Evolutionary conservation across 1,139 yeast species (phyloP).

Genomic region (Scheffersomyces stambukii): DNA sequence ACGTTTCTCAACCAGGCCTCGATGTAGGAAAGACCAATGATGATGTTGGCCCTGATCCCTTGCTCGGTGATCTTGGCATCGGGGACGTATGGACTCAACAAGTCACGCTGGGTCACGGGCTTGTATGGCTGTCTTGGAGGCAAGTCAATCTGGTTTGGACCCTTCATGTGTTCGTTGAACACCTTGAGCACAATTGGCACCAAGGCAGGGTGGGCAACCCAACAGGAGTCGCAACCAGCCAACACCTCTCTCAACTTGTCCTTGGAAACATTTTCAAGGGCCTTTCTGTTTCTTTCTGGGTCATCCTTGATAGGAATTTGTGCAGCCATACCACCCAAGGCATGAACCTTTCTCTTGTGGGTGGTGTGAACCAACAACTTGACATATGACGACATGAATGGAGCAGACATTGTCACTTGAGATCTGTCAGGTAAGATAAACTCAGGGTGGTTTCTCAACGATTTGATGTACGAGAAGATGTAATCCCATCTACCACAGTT

Average conservation of each 20-base stretch:
- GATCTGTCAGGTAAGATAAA: constrained; percentile 69
- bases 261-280: constrained; percentile 67
- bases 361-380: constrained; percentile 64
- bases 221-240: constrained; percentile 78
- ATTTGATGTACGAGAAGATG: constrained; percentile 69
- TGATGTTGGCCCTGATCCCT: constrained; percentile 68
- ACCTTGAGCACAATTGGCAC: constrained; percentile 73
- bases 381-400: constrained; percentile 71
- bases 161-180: constrained; percentile 78
- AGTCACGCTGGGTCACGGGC: constrained; percentile 59
- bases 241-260: constrained; percentile 73
- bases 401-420: constrained; percentile 72
- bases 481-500: constrained; percentile 87
- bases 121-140: constrained; percentile 42
- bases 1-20: constrained; percentile 81
- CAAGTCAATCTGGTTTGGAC: constrained; percentile 74
- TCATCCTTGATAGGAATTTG: constrained; percentile 76
- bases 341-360: constrained; percentile 73
- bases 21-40: constrained; percentile 71
- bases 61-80: constrained; percentile 64
- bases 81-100: constrained; percentile 66
- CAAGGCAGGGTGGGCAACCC: constrained; percentile 82
- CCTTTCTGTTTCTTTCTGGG: constrained; percentile 56
- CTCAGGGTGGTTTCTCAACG: constrained; percentile 49
- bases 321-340: constrained; percentile 86